Conservation (phyloP, 176 grass and related monocot genomes). For the Oryza glumipatula region DNA sequence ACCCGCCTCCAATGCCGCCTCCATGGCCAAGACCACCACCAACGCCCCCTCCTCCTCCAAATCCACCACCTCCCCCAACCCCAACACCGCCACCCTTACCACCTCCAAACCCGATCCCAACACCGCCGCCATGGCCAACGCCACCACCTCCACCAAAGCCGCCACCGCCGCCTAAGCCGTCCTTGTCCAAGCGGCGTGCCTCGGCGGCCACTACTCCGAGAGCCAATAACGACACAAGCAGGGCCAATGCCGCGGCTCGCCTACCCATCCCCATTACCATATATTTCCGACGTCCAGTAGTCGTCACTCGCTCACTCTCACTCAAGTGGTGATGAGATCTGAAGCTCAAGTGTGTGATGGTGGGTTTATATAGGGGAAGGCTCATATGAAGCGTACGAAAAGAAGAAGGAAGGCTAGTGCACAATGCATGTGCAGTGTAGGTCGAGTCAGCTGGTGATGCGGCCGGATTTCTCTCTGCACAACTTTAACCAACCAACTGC, state of each 20-base stretch:
- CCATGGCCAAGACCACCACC: conserved; percentile 2
- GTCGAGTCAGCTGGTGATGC: background rate
- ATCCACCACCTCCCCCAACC: conserved; percentile 12
- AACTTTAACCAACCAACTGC: too few species aligned
- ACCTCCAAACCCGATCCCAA: background rate
- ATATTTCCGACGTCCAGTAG: too few species aligned
- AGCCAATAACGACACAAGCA: background rate
- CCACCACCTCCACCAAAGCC: conserved; percentile 29
- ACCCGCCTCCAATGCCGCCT: too few species aligned
- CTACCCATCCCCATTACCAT: background rate
- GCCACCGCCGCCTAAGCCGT: conserved; percentile 32
- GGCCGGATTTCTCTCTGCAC: too few species aligned
- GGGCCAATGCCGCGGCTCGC: conserved; percentile 25
- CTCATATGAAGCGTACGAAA: background rate
- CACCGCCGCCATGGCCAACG: background rate
- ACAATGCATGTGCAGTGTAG: background rate
- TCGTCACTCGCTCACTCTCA: background rate
- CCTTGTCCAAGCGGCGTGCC: conserved; percentile 44
- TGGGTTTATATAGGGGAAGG: conserved; percentile 27
- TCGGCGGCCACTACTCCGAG: conserved; percentile 15
- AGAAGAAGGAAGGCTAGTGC: background rate
- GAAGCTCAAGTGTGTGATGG: background rate
- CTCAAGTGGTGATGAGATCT: background rate
- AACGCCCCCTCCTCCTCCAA: background rate
- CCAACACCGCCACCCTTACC: background rate